phyloP scores from a whole-genome alignment of 2,329 filamentous ascomycete genomes.

The Colletotrichum limetticola region DNA sequence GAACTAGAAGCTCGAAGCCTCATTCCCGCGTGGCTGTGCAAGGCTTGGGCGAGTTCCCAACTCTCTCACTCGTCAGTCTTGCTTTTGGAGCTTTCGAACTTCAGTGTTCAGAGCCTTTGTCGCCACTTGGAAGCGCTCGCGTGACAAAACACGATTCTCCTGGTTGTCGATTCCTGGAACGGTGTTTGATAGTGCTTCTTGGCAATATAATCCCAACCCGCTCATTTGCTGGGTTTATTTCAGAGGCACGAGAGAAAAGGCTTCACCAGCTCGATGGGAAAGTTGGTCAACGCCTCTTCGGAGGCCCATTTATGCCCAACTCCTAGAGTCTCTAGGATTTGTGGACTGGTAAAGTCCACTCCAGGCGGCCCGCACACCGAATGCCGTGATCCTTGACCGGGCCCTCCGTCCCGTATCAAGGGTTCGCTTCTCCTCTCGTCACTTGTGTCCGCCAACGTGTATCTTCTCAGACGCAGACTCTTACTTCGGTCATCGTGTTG shows the following conservation, averaged over 20 bases:
- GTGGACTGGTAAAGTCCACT: not conserved
- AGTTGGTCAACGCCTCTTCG: not conserved
- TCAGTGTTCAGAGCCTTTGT: not conserved
- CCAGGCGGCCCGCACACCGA: not conserved
- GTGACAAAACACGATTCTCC: conserved; percentile 12
- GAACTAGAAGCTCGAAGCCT: conserved; percentile 8
- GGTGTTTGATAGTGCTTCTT: conserved; percentile 7
- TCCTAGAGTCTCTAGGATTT: too few species aligned
- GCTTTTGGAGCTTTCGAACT: not conserved
- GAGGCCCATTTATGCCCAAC: not conserved
- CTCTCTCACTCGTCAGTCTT: not conserved
- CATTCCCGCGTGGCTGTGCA: conserved; percentile 28
- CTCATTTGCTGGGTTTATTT: not conserved
- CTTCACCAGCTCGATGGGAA: not conserved
- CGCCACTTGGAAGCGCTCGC: conserved; percentile 23
- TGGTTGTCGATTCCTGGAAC: not conserved
- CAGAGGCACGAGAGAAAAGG: not conserved
- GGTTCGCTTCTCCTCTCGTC: not conserved
- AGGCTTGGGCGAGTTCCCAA: conserved; percentile 12
- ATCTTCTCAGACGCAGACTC: not conserved
- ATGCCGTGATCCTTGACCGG: not conserved
- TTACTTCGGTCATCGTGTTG: not conserved
- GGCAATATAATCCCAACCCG: not conserved
- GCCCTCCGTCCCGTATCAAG: conserved; percentile 9
- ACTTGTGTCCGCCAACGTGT: not conserved